Conservation (phyloP, 768 basidiomycete genomes). For the Termitomyces sp. region DNA sequence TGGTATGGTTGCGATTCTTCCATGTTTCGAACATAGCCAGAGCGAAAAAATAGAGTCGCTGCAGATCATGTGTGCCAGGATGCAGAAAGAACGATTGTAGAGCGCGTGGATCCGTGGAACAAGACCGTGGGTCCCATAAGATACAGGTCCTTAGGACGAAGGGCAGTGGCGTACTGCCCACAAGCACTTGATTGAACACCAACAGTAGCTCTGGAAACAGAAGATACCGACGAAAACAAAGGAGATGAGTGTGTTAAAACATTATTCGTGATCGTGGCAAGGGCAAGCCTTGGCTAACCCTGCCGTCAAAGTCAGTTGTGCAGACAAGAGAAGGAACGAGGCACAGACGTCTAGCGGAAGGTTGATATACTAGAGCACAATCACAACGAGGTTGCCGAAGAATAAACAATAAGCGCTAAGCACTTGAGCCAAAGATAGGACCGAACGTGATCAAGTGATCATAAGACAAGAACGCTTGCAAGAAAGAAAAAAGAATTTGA, state of each 20-base stretch:
- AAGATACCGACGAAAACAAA: slow-evolving; percentile 34
- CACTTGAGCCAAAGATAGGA: slow-evolving; percentile 42
- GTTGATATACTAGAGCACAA: slow-evolving; percentile 23
- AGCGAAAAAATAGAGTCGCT: slow-evolving; percentile 38
- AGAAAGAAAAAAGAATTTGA: background rate
- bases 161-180: slow-evolving; percentile 35
- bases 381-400: slow-evolving; percentile 28
- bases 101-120: slow-evolving; percentile 46
- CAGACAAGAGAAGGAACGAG: background rate
- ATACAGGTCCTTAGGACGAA: background rate
- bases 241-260: background rate
- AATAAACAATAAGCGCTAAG: slow-evolving; percentile 42
- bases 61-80: slow-evolving; percentile 30
- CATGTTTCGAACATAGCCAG: slow-evolving; percentile 45
- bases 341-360: slow-evolving; percentile 18
- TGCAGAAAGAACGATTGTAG: slow-evolving; percentile 32
- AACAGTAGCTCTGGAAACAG: slow-evolving; percentile 36
- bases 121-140: slow-evolving; percentile 23
- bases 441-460: slow-evolving; percentile 33
- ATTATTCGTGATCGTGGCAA: background rate
- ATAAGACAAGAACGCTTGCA: slow-evolving; percentile 31
- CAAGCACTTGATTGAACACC: slow-evolving; percentile 37
- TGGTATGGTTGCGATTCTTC: too few species aligned
- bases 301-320: background rate
- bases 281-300: slow-evolving; percentile 7